These are phyloP conservation scores for Pichia sp. DNA, from an alignment of 1,139 yeast species.

Conservation along the genomic window DNA sequence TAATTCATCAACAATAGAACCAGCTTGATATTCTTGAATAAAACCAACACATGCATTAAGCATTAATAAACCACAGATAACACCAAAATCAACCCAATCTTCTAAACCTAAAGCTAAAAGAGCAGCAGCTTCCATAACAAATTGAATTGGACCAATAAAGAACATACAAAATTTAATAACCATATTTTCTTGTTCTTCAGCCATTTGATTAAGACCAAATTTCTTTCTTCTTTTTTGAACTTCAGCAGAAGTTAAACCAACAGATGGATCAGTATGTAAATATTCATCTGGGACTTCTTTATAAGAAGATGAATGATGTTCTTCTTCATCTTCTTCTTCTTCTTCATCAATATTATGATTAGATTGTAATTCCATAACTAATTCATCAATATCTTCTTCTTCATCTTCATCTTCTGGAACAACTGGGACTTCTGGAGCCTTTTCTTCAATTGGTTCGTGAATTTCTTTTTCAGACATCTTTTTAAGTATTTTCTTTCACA, in stretches of 20 bases:
- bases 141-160: slow-evolving; percentile 97
- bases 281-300: slow-evolving; percentile 85
- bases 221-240: slow-evolving; percentile 84
- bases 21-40: slow-evolving; percentile 95
- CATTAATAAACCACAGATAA: slow-evolving; percentile 79
- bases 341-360: slow-evolving; percentile 40
- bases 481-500: background rate
- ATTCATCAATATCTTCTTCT: slow-evolving; percentile 59
- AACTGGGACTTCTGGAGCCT: slow-evolving; percentile 10
- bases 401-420: slow-evolving; percentile 20
- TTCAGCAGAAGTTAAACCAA: slow-evolving; percentile 78
- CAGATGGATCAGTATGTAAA: slow-evolving; percentile 77
- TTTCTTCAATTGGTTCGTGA: slow-evolving; percentile 17
- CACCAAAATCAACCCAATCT: slow-evolving; percentile 99
- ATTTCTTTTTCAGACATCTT: slow-evolving; percentile 17
- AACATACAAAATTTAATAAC: slow-evolving; percentile 81
- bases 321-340: slow-evolving; percentile 45
- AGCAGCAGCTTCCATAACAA: slow-evolving; percentile 99
- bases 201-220: slow-evolving; percentile 91
- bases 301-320: slow-evolving; percentile 37
- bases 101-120: slow-evolving; percentile 95
- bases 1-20: slow-evolving; percentile 91
- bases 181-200: slow-evolving; percentile 84
- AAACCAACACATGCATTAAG: slow-evolving; percentile 95
- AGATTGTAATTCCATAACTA: slow-evolving; percentile 85